Evolutionary conservation across 129 eudicot species (phyloP), one percentile per base, ranked within the genome.

Genomic region (Centaurea solstitialis): DNA sequence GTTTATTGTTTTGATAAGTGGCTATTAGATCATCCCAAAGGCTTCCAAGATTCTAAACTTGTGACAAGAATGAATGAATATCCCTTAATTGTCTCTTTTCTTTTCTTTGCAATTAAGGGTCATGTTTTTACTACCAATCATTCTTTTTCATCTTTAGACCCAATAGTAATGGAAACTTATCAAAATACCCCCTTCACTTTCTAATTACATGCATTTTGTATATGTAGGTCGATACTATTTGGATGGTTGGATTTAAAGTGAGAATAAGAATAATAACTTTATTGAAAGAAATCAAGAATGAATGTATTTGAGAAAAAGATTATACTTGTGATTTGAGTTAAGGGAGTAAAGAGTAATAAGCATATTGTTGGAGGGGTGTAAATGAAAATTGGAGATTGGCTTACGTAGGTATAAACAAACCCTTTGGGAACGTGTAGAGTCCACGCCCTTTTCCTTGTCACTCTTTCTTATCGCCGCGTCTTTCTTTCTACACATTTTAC

Each of bases 1-100:
- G 5, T 33, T 30, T 2, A 33, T 33, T 76, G 23, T 70, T 7
- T 15, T 26, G 71, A 37, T 70, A 77, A 82, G 82, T 70, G 87
- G 78, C 85, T 78, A 61, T 85, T 80, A 80, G 88, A 62, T 85
- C 79, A 70, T 80, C 79, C 85, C 88, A 85, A 85, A 41, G 88
- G 88, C 76, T 80, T 61, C 21, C 7, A 74, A 70, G 84, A 84
- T 75, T 84, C 81, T 45, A 69, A 72, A 82, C 18, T 2, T 26
- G 30, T 26, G 28, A 33, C 35, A 33, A 40, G n/a, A 61, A 24
- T 64, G 62, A 43, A 70, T 76, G 70, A 74, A 81, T 81, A 75
- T 33, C 37, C 37, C 86, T 76, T 62, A 53, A 66, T 76, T 76
- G 81, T 75, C 47, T 28, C 38, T 68, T 74, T 57, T 78, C 70